Percentiles rank a stretch among this genome's conserved stretches.
Evolutionary conservation across 345 rosid species (phyloP).

Genomic region (Dipteronia dyeriana): DNA sequence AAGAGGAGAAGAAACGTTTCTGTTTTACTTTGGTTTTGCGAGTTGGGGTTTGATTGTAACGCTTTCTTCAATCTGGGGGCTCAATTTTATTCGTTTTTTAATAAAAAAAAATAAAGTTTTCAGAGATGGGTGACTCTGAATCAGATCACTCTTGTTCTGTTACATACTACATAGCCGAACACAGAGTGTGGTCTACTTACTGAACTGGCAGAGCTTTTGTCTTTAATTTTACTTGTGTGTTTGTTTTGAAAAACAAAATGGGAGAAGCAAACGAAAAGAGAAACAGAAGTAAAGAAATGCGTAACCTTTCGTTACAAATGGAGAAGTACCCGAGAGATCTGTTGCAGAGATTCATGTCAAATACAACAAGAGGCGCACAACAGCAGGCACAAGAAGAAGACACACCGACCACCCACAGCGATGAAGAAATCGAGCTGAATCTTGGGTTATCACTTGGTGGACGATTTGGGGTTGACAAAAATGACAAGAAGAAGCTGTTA

Average conservation of each 20-base stretch:
- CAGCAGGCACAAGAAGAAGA: slow-evolving; percentile 8
- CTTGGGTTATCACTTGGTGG: slow-evolving; percentile 92
- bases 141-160: slow-evolving; percentile 30
- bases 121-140: slow-evolving; percentile 30
- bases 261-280: slow-evolving; percentile 51
- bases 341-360: slow-evolving; percentile 61
- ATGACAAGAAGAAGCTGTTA: slow-evolving; percentile 45
- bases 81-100: neutral
- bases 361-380: slow-evolving; percentile 27
- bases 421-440: slow-evolving; percentile 66
- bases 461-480: slow-evolving; percentile 80
- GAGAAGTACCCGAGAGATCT: slow-evolving; percentile 79
- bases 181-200: neutral
- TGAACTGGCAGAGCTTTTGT: neutral
- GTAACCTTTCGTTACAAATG: slow-evolving; percentile 55
- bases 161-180: slow-evolving; percentile 22
- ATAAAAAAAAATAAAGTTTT: slow-evolving; percentile 1
- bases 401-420: slow-evolving; percentile 12
- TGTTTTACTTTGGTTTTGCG: slow-evolving; percentile 15
- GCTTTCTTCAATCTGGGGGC: neutral
- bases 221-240: neutral
- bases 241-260: slow-evolving; percentile 36
- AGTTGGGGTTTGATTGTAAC: slow-evolving; percentile 18
- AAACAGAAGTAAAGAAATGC: slow-evolving; percentile 46
- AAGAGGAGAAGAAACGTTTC: neutral